These are phyloP conservation scores for Penicillium paxilli DNA, from an alignment of 495 filamentous ascomycete species.

Conservation along the genomic window DNA sequence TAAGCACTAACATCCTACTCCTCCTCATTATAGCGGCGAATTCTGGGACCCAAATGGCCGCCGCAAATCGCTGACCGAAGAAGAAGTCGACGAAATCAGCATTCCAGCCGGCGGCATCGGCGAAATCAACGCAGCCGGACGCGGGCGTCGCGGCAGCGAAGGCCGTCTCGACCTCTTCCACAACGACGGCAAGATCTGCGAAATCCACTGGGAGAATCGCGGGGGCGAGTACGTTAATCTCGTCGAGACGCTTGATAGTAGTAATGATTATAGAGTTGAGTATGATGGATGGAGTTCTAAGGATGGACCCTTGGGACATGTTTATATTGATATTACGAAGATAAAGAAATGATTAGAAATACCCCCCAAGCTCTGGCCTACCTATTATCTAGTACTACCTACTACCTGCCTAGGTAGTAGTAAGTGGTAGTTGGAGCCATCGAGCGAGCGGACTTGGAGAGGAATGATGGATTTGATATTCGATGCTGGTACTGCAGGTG, in stretches of 20 bases:
- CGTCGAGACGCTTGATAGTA: slow-evolving; percentile 33
- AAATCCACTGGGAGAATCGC: slow-evolving; percentile 44
- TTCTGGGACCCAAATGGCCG: slow-evolving; percentile 30
- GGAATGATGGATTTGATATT: too few relatives aligned
- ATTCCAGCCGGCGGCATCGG: slow-evolving; percentile 35
- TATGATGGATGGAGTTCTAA: slow-evolving; percentile 38
- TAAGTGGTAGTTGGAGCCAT: too few relatives aligned
- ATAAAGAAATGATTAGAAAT: slow-evolving; percentile 21
- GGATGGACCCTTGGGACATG: slow-evolving; percentile 39
- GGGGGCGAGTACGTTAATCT: slow-evolving; percentile 23
- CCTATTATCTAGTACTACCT: too few relatives aligned
- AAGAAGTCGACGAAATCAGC: slow-evolving; percentile 35
- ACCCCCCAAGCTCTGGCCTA: too few relatives aligned
- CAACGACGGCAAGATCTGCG: slow-evolving; percentile 38
- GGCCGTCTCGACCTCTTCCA: slow-evolving; percentile 40
- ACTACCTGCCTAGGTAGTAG: too few relatives aligned
- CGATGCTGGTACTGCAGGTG: too few relatives aligned
- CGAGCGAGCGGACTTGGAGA: too few relatives aligned
- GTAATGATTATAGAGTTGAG: slow-evolving; percentile 33
- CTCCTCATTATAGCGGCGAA: slow-evolving; percentile 28
- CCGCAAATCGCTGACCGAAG: slow-evolving; percentile 33
- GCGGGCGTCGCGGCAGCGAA: slow-evolving; percentile 37
- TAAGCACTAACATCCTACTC: slow-evolving; percentile 9
- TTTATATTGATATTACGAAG: slow-evolving; percentile 32
- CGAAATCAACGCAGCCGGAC: slow-evolving; percentile 33